Base-by-base conservation (phyloP, 352 stramenopile species). In the Pythium folliculosum region DNA sequence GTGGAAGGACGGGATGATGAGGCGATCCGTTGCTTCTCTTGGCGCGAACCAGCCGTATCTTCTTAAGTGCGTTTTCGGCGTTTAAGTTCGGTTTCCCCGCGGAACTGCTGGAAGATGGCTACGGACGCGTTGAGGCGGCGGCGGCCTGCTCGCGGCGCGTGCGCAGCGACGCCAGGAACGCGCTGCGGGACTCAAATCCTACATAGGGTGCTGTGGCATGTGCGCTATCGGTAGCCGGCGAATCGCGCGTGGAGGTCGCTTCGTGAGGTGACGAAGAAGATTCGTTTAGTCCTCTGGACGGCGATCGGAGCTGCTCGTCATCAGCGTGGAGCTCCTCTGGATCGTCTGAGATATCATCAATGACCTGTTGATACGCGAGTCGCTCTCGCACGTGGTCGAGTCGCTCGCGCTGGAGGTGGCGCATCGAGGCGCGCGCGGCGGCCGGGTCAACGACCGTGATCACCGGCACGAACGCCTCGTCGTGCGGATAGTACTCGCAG, bases 401-500 rank as follows among this genome's bases (percentile, higher is more conserved):
- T 21, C 61, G 55, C 13, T 67, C 62, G 27, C 56, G 61, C 32
- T 38, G 22, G 19, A 50, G 38, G 44, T 69, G 54, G n/a, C 21
- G 40, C 7, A 54, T 38, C 1, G 47, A 60, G 6, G 17, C 19
- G 5, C 30, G 40, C 6, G 53, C 68, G 10, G 49, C 35, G 17
- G 22, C 45, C 19, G 65, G 64, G 58, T 90, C 81, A 8, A 76
- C 10, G 0, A 91, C 77, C 3, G 79, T 85, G 63, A 94, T 84
- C 45, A 90, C 65, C 3, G 86, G 79, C 19, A 92, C 75, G 17
- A 88, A 67, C n/a, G 84, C 84, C 1, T 71, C 74, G 25, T 82
- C 63, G 71, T 90, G 71, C 14, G 84, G 81, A 13, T 88, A 94
- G 52, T 94, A 94, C 4, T 75, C 73, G 65, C 83, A 94, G 69